Evolutionary conservation across 1,139 yeast genomes (phyloP).

Genomic region (Scheffersomyces quercinus): DNA sequence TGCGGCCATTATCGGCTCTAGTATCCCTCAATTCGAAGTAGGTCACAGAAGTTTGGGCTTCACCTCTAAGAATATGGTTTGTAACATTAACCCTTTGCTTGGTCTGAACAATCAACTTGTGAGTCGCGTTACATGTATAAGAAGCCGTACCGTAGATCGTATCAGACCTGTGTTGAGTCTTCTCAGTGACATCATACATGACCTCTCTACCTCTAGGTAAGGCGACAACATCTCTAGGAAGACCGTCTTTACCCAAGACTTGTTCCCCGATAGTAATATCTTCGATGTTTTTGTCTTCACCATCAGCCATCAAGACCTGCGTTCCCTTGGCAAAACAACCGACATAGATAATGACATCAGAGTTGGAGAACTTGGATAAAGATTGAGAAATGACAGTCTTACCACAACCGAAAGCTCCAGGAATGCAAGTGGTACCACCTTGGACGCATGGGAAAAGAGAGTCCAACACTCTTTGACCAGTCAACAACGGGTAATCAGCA

Average conservation of each 20-base stretch:
- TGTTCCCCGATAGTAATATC: constrained; percentile 33
- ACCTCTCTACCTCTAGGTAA: constrained; percentile 41
- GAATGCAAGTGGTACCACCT: constrained; percentile 99
- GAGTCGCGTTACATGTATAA: constrained; percentile 33
- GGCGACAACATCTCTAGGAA: constrained; percentile 37
- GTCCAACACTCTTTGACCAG: constrained; percentile 98
- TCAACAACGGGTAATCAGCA: constrained; percentile 91
- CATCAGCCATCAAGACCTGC: constrained; percentile 43
- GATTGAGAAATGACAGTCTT: constrained; percentile 98
- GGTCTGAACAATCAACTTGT: constrained; percentile 29
- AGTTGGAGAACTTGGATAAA: constrained; percentile 93
- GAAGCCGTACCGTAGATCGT: constrained; percentile 17
- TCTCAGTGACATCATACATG: constrained; percentile 37
- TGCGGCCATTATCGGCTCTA: constrained; percentile 7
- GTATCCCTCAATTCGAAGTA: constrained; percentile 13
- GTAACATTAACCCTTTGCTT: constrained; percentile 18
- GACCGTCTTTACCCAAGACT: constrained; percentile 47
- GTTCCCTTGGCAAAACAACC: constrained; percentile 58
- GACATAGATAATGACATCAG: constrained; percentile 92
- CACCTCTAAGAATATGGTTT: constrained; percentile 9
- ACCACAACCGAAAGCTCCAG: constrained; percentile 99
- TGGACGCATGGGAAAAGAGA: constrained; percentile 98
- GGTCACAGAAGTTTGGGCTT: constrained; percentile 16
- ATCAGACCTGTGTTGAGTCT: constrained; percentile 12
- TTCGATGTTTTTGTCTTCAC: constrained; percentile 33